phyloP scores from a whole-genome alignment of 805 yeast species.

The Ogataea pignaliae region DNA sequence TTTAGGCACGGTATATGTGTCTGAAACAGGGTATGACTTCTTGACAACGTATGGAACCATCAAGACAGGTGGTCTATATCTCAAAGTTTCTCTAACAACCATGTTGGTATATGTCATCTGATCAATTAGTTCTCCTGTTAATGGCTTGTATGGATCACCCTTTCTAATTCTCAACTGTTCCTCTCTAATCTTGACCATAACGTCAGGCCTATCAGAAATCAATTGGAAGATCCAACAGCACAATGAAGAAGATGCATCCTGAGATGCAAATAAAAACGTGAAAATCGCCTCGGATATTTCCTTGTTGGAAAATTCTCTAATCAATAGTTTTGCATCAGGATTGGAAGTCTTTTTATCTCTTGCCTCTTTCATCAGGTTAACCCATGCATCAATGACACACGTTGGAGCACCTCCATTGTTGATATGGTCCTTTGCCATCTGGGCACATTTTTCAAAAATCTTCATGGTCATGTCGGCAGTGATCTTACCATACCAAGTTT shows the following conservation, averaged over 20 bases:
- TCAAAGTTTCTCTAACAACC: slow-evolving; percentile 88
- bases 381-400: slow-evolving; percentile 97
- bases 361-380: slow-evolving; percentile 76
- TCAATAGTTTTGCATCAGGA: slow-evolving; percentile 51
- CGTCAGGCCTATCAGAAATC: slow-evolving; percentile 93
- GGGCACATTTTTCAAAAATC: slow-evolving; percentile 85
- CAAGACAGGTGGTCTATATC: slow-evolving; percentile 95
- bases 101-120: slow-evolving; percentile 81
- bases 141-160: slow-evolving; percentile 60
- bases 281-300: slow-evolving; percentile 96
- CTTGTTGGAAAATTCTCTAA: slow-evolving; percentile 81
- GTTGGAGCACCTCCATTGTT: slow-evolving; percentile 71
- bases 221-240: slow-evolving; percentile 98
- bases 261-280: slow-evolving; percentile 95
- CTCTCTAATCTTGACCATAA: slow-evolving; percentile 78
- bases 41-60: slow-evolving; percentile 98
- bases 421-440: slow-evolving; percentile 76
- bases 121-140: slow-evolving; percentile 72
- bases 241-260: slow-evolving; percentile 95
- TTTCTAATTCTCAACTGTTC: slow-evolving; percentile 84
- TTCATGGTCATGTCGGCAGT: slow-evolving; percentile 94
- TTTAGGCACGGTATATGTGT: slow-evolving; percentile 87
- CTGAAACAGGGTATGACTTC: slow-evolving; percentile 77
- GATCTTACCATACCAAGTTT: slow-evolving; percentile 95
- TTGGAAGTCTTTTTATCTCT: slow-evolving; percentile 43